Evolutionary conservation across 257 asterid genomes (phyloP), one percentile per base, ranked within the genome.

Genomic region (Gentiana dahurica): DNA sequence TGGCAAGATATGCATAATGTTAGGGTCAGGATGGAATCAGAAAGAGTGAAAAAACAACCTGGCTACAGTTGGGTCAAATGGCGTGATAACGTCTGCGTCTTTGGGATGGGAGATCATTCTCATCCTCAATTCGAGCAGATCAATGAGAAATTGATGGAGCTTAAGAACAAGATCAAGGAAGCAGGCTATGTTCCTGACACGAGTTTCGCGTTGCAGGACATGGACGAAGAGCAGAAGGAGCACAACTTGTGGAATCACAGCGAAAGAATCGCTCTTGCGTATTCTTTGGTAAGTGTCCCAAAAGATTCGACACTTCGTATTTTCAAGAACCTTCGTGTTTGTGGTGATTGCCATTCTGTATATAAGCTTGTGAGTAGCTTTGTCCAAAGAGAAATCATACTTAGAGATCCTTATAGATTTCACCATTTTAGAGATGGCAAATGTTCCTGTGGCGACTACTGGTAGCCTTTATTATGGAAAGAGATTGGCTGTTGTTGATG

Each of bases 251-350:
- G 96, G 96, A 72, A 56, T 66, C 96, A 88, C 62, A 88, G 96
- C 35, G 95, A 88, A 78, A 85, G 93, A 73, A 74, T 88, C 51
- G 96, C 96, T 8, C 87, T 85, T 13, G 95, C 96, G 0, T 88
- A 75, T 36, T 84, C 85, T 32, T 59, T 88, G 83, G 70, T 85
- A 49, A 71, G 74, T 45, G 71, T 80, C 2, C 72, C 67, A 36
- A 73, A 77, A 69, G 83, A 92, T 37, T 75, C 81, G 13, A 73
- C 78, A 9, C 79, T 87, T 60, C 65, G 94, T 45, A 77, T 87
- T 46, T 87, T 84, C 79, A 88, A 88, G 76, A 85, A 88, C 59
- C 93, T 88, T 38, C 87, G 96, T 12, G 96, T 85, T 15, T 88
- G 95, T 32, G 95, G 89, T 1, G 96, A 87, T 72, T 87, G 95